These are phyloP conservation scores for Erythrophleum ivorense DNA, from an alignment of 331 rosid species.

Conservation along the genomic window DNA sequence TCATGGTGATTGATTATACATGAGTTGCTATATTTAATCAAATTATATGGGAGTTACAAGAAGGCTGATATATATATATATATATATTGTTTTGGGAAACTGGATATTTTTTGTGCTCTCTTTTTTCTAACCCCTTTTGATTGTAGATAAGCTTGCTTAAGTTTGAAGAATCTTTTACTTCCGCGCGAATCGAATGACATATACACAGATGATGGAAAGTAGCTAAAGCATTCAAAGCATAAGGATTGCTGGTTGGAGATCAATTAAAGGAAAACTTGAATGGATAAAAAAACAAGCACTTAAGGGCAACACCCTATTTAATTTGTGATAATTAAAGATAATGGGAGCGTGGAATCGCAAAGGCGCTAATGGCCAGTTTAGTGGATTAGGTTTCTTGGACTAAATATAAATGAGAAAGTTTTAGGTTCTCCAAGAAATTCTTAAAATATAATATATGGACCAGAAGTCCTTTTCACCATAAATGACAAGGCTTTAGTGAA, in stretches of 20 bases:
- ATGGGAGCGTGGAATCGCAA: constrained; percentile 33
- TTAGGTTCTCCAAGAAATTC: constrained; percentile 6
- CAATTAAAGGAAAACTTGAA: constrained; percentile 35
- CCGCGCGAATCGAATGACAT: constrained; percentile 31
- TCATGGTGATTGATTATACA: neutral
- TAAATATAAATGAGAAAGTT: constrained; percentile 28
- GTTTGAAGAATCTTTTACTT: constrained; percentile 7
- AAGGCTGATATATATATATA: neutral
- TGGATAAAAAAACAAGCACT: constrained; percentile 37
- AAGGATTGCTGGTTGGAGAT: constrained; percentile 36
- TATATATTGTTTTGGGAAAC: neutral
- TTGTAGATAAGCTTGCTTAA: constrained; percentile 29
- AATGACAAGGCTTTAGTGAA: constrained; percentile 18
- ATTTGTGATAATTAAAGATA: neutral
- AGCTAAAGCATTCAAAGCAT: constrained; percentile 31
- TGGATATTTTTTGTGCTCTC: neutral
- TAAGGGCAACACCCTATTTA: constrained; percentile 8
- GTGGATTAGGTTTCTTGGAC: constrained; percentile 42
- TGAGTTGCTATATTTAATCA: neutral
- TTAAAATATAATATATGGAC: constrained; percentile 20
- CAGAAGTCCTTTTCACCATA: constrained; percentile 25
- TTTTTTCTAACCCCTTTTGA: neutral
- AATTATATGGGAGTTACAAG: neutral
- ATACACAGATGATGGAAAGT: constrained; percentile 4
- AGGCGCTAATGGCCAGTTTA: constrained; percentile 23